Conservation (phyloP, 2,329 filamentous ascomycete species). For the Cercospora zeina region DNA sequence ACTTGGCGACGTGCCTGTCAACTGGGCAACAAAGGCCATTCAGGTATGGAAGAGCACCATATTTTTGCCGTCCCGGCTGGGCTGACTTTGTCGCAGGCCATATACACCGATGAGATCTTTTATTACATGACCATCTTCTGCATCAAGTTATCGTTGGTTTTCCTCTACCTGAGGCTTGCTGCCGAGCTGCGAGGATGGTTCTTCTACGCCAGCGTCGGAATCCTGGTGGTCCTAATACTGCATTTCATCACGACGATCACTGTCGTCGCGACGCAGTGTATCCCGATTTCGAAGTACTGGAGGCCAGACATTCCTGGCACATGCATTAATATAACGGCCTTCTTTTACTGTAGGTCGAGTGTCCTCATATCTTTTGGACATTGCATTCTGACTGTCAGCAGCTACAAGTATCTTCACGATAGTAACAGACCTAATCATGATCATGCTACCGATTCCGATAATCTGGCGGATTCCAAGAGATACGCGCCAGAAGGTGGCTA, state of each 20-base stretch:
- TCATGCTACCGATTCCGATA: constrained; percentile 44
- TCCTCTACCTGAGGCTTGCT: constrained; percentile 45
- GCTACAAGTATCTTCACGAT: constrained; percentile 42
- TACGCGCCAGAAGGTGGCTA: constrained; percentile 39
- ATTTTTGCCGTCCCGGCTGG: neutral
- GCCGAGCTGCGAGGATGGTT: constrained; percentile 30
- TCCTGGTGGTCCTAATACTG: constrained; percentile 41
- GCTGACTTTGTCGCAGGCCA: constrained; percentile 23
- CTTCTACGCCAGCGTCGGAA: constrained; percentile 33
- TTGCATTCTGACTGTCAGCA: constrained; percentile 9
- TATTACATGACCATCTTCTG: constrained; percentile 46
- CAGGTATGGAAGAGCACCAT: constrained; percentile 17
- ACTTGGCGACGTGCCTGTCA: constrained; percentile 20
- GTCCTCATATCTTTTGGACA: neutral
- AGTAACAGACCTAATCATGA: constrained; percentile 43
- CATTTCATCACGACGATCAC: constrained; percentile 41
- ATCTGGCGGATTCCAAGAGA: constrained; percentile 42
- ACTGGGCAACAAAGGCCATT: constrained; percentile 28
- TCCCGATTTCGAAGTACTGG: constrained; percentile 42
- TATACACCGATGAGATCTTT: constrained; percentile 39
- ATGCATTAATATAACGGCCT: constrained; percentile 42
- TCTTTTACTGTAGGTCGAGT: constrained; percentile 36
- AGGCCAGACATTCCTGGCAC: constrained; percentile 31
- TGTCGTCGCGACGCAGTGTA: constrained; percentile 43
- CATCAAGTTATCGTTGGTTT: constrained; percentile 45